phyloP scores from a whole-genome alignment of 2,329 filamentous ascomycete genomes.

The Colletotrichum destructivum region DNA sequence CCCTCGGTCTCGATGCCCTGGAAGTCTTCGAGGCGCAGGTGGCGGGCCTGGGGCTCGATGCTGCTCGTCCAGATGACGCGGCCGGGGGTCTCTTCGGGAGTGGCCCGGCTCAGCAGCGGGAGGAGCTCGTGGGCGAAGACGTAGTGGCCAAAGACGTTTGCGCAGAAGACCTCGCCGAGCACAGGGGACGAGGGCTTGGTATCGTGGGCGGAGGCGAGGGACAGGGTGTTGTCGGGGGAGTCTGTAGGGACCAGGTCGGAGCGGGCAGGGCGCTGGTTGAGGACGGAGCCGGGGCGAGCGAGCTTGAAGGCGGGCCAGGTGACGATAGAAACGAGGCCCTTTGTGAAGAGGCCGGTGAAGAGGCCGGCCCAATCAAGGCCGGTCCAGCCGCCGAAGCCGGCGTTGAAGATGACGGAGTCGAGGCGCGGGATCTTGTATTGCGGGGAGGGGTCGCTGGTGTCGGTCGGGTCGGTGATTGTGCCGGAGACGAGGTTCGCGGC shows the following conservation, averaged over 20 bases:
- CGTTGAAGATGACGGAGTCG: constrained; percentile 87
- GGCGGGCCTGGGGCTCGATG: constrained; percentile 73
- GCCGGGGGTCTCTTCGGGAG: constrained; percentile 62
- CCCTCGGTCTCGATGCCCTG: constrained; percentile 76
- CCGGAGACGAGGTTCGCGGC: constrained; percentile 63
- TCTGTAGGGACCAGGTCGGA: constrained; percentile 41
- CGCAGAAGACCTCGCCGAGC: constrained; percentile 87
- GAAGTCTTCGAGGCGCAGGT: constrained; percentile 79
- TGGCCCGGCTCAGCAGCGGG: constrained; percentile 75
- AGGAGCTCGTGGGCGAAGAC: constrained; percentile 85
- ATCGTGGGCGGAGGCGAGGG: constrained; percentile 27
- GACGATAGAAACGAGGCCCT: constrained; percentile 75
- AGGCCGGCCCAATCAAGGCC: constrained; percentile 80
- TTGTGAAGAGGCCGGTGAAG: constrained; percentile 66
- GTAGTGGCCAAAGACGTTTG: constrained; percentile 97
- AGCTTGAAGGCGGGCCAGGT: constrained; percentile 87
- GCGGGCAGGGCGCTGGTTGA: constrained; percentile 56
- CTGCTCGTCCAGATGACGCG: constrained; percentile 91
- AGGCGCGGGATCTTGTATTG: constrained; percentile 73
- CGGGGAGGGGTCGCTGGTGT: constrained; percentile 50
- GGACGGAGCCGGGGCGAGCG: constrained; percentile 62
- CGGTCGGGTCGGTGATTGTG: constrained; percentile 61
- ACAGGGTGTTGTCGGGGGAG: constrained; percentile 30
- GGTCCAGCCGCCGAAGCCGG: constrained; percentile 88
- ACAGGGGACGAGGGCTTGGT: constrained; percentile 69